Conservation (phyloP, 1,284 basidiomycete genomes). For the Trichosporon coremiiforme region DNA sequence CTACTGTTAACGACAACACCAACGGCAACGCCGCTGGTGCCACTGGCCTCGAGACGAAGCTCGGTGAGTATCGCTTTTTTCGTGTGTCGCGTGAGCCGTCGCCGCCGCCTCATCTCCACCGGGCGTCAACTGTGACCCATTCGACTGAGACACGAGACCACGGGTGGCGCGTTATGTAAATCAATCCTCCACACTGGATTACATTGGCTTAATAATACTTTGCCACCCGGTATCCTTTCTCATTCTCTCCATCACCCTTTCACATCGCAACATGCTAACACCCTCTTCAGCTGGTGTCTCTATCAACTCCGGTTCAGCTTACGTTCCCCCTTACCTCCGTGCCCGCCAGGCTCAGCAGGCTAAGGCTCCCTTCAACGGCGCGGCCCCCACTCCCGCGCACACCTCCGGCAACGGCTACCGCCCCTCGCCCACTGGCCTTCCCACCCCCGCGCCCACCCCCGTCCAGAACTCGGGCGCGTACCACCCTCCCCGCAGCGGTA, state of each 20-base stretch:
- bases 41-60: constrained; percentile 75
- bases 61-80: constrained; percentile 63
- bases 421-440: constrained; percentile 47
- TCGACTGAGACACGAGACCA: constrained; percentile 16
- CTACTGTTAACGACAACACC: constrained; percentile 39
- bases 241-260: background rate
- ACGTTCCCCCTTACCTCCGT: constrained; percentile 87
- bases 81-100: constrained; percentile 28
- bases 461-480: constrained; percentile 58
- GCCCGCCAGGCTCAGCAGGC: constrained; percentile 56
- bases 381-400: constrained; percentile 36
- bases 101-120: background rate
- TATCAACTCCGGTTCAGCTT: constrained; percentile 73
- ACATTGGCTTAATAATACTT: constrained; percentile 7
- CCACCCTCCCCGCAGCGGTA: constrained; percentile 60
- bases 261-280: constrained; percentile 21
- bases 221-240: constrained; percentile 17
- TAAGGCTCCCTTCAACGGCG: constrained; percentile 31
- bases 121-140: no score
- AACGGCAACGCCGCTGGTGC: constrained; percentile 61
- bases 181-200: background rate
- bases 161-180: constrained; percentile 14
- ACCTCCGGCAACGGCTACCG: constrained; percentile 42
- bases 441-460: constrained; percentile 51
- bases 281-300: constrained; percentile 36